phyloP scores from a whole-genome alignment of 345 rosid genomes.

The Acer yangbiense region DNA sequence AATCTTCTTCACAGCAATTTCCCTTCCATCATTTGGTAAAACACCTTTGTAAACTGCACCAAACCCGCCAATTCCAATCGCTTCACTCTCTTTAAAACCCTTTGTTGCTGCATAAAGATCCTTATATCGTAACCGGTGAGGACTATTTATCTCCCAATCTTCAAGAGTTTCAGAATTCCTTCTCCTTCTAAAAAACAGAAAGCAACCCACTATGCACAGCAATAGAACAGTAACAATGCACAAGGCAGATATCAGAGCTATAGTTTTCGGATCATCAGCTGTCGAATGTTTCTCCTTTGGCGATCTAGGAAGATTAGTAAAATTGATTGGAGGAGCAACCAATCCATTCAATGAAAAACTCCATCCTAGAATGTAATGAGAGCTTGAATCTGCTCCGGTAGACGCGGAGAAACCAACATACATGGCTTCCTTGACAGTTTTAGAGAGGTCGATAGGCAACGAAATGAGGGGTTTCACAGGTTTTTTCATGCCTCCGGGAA shows the following conservation, averaged over 20 bases:
- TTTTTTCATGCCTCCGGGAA: conserved; percentile 32
- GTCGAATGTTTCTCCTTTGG: conserved; percentile 28
- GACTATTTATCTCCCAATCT: conserved; percentile 77
- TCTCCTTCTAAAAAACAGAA: conserved; percentile 15
- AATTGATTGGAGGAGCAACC: conserved; percentile 36
- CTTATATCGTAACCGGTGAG: conserved; percentile 59
- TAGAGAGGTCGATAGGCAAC: conserved; percentile 11
- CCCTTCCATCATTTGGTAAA: conserved; percentile 34
- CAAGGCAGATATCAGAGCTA: conserved; percentile 44
- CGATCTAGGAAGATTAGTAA: conserved; percentile 43
- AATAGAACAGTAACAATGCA: conserved; percentile 30
- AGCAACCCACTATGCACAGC: conserved; percentile 33
- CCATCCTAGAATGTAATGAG: conserved; percentile 82
- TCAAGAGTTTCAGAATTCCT: conserved; percentile 38
- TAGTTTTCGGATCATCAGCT: conserved; percentile 16
- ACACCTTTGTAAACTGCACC: conserved; percentile 67
- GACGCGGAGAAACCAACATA: conserved; percentile 79
- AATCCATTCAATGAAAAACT: conserved; percentile 53
- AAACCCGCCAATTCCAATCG: conserved; percentile 78
- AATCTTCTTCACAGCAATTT: conserved; percentile 74
- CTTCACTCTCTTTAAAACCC: conserved; percentile 62
- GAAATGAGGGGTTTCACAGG: conserved; percentile 51
- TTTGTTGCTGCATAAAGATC: conserved; percentile 60
- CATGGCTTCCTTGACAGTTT: conserved; percentile 31
- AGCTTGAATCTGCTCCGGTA: conserved; percentile 56